Evolutionary conservation across 306 rosid species (phyloP).

Genomic region (apple (Malus domestica)): DNA sequence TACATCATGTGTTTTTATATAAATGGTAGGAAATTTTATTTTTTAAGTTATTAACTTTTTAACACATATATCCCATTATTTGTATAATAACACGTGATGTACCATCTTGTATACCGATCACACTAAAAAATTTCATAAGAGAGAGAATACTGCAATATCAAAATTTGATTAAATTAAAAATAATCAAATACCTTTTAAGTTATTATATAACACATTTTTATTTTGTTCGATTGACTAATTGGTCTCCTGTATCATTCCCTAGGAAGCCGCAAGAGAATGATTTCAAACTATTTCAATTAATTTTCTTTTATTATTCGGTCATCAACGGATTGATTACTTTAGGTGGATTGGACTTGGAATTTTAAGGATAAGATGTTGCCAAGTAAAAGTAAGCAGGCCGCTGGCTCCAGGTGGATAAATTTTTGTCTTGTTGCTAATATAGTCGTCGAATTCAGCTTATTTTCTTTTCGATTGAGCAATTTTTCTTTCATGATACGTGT

Average conservation of each 20-base stretch:
- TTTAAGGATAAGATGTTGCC: not conserved
- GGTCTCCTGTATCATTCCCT: not conserved
- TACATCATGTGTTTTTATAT: no score
- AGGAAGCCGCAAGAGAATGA: not conserved
- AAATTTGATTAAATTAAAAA: no score
- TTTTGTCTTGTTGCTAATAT: not conserved
- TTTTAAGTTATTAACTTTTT: no score
- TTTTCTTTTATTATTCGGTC: not conserved
- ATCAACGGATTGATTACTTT: not conserved
- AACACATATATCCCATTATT: accelerated
- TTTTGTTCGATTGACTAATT: not conserved
- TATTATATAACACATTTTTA: not conserved
- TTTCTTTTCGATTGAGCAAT: no score
- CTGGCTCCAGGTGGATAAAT: not conserved
- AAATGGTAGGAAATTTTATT: no score
- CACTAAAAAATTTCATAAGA: no score
- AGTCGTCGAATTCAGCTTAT: not conserved
- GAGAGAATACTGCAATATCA: no score
- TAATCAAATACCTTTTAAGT: no score
- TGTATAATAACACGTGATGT: no score
- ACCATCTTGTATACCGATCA: accelerated
- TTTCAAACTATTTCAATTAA: not conserved
- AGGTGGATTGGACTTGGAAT: not conserved
- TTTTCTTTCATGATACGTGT: no score
- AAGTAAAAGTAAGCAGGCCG: not conserved